phyloP scores from a whole-genome alignment of 495 filamentous ascomycete genomes.

The Astrothelium subdiscretum region DNA sequence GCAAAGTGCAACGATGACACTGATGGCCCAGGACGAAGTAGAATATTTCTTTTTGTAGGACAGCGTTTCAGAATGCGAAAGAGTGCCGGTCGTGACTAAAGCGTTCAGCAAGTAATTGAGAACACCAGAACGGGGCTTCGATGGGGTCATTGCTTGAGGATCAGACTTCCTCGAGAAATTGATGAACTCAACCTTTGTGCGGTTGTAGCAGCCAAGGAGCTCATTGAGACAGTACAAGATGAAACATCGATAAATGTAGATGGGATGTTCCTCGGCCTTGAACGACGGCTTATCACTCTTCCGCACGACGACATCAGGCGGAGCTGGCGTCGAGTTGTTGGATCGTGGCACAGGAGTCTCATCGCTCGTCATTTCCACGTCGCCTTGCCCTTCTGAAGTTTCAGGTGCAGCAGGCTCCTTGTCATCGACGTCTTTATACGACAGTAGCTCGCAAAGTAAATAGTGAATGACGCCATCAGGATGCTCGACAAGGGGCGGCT shows the following conservation, averaged over 20 bases:
- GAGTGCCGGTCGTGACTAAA: constrained; percentile 65
- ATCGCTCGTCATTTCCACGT: constrained; percentile 38
- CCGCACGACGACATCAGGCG: constrained; percentile 27
- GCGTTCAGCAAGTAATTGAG: constrained; percentile 86
- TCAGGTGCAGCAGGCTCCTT: constrained; percentile 47
- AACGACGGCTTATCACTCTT: constrained; percentile 68
- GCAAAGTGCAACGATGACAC: constrained; percentile 75
- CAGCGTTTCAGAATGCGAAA: constrained; percentile 63
- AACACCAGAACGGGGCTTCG: constrained; percentile 85
- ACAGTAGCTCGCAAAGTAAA: constrained; percentile 82
- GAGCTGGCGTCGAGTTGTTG: constrained; percentile 26
- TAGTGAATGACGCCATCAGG: constrained; percentile 95
- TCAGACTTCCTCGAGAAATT: constrained; percentile 90
- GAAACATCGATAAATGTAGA: constrained; percentile 93
- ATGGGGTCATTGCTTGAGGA: constrained; percentile 71
- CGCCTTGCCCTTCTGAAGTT: constrained; percentile 27
- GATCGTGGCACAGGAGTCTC: background rate
- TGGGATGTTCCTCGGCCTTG: constrained; percentile 87
- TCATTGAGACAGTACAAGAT: constrained; percentile 87
- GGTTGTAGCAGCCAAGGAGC: constrained; percentile 83
- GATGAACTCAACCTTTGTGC: constrained; percentile 95
- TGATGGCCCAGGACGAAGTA: constrained; percentile 74
- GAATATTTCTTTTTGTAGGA: constrained; percentile 68
- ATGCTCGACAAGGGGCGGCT: constrained; percentile 77
- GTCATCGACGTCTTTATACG: constrained; percentile 85